A percentile compares a stretch with the other conserved stretches of the same genome.
phyloP scores from a whole-genome alignment of 345 rosid species.

The Ceriops zippeliana region DNA sequence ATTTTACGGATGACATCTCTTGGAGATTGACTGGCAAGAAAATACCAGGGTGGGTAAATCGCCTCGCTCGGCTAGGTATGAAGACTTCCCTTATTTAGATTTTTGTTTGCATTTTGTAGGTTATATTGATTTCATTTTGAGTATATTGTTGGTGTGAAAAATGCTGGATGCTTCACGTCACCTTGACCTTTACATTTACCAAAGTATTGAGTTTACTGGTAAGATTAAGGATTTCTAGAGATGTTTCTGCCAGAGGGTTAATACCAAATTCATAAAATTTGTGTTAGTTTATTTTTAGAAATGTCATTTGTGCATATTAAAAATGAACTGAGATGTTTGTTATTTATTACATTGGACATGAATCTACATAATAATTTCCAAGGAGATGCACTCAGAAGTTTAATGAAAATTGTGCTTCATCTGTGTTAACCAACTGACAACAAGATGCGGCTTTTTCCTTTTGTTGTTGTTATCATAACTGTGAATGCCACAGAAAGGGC shows the following conservation, averaged over 20 bases:
- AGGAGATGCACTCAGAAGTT: neutral
- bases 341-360: neutral
- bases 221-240: neutral
- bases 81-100: neutral
- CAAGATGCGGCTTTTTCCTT: too few relatives aligned
- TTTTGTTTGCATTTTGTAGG: neutral
- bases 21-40: constrained; percentile 49
- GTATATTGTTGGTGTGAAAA: neutral
- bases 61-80: constrained; percentile 68
- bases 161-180: neutral
- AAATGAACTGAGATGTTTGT: neutral
- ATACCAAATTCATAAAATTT: neutral
- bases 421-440: too few relatives aligned
- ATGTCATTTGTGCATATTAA: neutral
- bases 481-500: too few relatives aligned
- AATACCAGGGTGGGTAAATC: constrained; percentile 78
- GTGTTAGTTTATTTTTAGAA: neutral
- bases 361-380: neutral
- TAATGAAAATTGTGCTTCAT: neutral
- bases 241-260: neutral
- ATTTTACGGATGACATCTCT: constrained; percentile 60
- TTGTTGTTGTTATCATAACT: too few relatives aligned
- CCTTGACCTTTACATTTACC: neutral
- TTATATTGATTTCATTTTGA: neutral
- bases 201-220: neutral